Evolutionary conservation across 495 filamentous ascomycete species (phyloP), one percentile per base, ranked within the genome.

Genomic region (Penicillium steckii): DNA sequence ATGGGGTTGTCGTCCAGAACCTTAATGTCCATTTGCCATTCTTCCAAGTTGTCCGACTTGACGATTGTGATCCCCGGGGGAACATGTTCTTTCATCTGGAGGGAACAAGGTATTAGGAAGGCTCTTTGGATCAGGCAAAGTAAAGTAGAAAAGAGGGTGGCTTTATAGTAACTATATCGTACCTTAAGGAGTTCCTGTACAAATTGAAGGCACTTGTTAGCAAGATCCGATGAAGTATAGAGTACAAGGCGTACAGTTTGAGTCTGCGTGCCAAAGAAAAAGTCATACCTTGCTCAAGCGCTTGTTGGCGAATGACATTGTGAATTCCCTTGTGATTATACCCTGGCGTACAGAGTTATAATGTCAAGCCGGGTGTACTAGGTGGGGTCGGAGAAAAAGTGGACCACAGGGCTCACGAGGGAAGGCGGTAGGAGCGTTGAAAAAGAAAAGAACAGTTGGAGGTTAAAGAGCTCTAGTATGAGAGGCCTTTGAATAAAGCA

Each of bases 1-100:
- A 99, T 72, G 12, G 94, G 93, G 61, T 99, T 99, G 51, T 85
- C 75, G 67, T 97, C 93, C 2, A 97, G 80, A 32, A 99, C 91
- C 47, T 78, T 71, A 53, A 99, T 95, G 65, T 99, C 94, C 72
- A 99, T 85, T 19, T 85, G 77, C 95, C 95, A 99, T 76, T 95
- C 85, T 59, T 88, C 80, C 26, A 97, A 80, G 63, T 90, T 85
- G 23, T 94, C 87, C 21, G 90, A 85, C 32, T 84, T 81, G 44
- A 90, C 87, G 44, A 97, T 81, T 45, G 78, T 73, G 60, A 99
- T 94, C 43, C 94, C 94, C 1, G 77, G 78, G 3, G 78, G 77
- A 15, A 79, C 56, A 40, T 78, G 72, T n/a, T 73, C 68, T 60
- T 79, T 52, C 61, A 80, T 72, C 77, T 80, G 3, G 15, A 17